Base-by-base conservation (phyloP, 192 early-diverging fungal genomes). In the Backusella australiensis region DNA sequence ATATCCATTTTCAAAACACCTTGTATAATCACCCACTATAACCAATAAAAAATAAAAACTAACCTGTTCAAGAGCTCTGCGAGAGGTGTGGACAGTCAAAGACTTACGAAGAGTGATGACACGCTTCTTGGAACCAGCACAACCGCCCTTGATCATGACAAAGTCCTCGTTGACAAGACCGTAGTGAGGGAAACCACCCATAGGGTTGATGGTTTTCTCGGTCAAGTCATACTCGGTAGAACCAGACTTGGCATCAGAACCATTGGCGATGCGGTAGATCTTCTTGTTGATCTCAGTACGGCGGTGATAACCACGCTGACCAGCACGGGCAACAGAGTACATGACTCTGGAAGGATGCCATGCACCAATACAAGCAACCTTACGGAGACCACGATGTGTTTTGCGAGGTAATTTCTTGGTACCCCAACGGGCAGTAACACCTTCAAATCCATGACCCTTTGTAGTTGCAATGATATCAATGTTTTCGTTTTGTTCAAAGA, bases 231-330 rank as follows among this genome's bases (percentile, higher is more conserved):
- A 97, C 84, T 98, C 96, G 85, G 98, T 99, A 82, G 95, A 86
- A 83, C 90, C 97, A 86, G 86, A 93, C 74, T 85, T 85, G 78
- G 88, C 86, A 87, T 96, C 93, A 75, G 91, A 88, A 78, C 92
- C 94, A 80, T 94, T 94, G 72, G 93, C 96, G 73, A 99, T 93
- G 82, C 97, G 94, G 93, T 98, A 99, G 91, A 99, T 97, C 94
- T 99, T 99, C 95, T 98, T 98, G 94, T 99, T 99, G 77, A 97
- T 85, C 89, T 99, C 98, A 77, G 97, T 98, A 93, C 98, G 97
- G 92, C 98, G 98, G 90, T 99, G 98, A 93, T 96, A 98, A 91
- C 98, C 98, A 89, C 96, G 89, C 91, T 99, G 98, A 96, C 98
- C 98, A 81, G 98, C 95, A 86, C 98, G 97, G 75, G 98, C 94